Evolutionary conservation across 1,284 basidiomycete species (phyloP), one percentile per base, ranked within the genome.

Genomic region (Moniliophthora roreri): DNA sequence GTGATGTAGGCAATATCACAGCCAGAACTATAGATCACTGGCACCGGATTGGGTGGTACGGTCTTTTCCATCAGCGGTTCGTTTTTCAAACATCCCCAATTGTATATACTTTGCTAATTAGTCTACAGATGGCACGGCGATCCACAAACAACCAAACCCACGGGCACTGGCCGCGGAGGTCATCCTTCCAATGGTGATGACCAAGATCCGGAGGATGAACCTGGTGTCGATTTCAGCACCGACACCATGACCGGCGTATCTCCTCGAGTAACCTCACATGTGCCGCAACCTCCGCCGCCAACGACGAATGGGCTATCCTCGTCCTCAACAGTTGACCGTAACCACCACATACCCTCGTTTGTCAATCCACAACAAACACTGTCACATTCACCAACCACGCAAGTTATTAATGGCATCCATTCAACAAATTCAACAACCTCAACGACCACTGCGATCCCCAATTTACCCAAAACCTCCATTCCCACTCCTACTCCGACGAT

Each of bases 21-120:
- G 79, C 85, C 15, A 77, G 86, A 54, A 84, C 83, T 2, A 77
- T 89, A 53, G 87, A 90, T 60, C 84, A 88, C 56, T 89, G 87
- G 87, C 83, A 87, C 60, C 75, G 80, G 50, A 76, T 77, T 26
- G 86, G 86, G 15, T 90, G 87, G 87, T 89, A 87, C 62, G 73
- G 74, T 9, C 69, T 88, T 16, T 89, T 89, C 65, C 81, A 82
- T 65, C 71, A 71, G 58, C 75, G 87, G 84, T 84, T 53, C 23
- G 69, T 48, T 51, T 16, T 48, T 20, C 55, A 37, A 52, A 32
- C 11, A 26, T 46, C 50, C 16, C 41, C 36, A 23, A 20, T 54
- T 26, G 24, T 46, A 49, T 55, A 54, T 51, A 50, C 60, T 36
- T 41, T 44, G 36, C 23, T 20, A 7, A 37, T 24, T 24, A 11